Base-by-base conservation (phyloP, 495 filamentous ascomycete species). In the Hamigera avellanea region DNA sequence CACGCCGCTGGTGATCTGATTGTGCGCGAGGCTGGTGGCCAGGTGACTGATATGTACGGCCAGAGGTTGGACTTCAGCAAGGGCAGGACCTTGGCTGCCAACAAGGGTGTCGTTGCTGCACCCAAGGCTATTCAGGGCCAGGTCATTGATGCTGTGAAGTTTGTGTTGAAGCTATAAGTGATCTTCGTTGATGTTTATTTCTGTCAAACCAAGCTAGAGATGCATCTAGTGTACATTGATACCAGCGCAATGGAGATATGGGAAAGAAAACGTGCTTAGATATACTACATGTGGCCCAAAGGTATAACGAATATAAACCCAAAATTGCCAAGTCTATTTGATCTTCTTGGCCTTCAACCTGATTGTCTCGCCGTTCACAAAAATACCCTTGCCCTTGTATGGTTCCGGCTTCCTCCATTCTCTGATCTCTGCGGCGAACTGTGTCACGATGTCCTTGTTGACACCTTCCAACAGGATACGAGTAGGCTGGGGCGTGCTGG, bases 361-460 rank as follows among this genome's bases (percentile, higher is more conserved):
- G 69, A 98, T 95, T 3, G 86, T 95, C 70, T 98, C 89, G 33
- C 84, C 83, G 56, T 95, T 89, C 40, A 96, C 75, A 49, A 96
- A 98, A 44, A 98, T 95, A 52, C 91, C 91, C 76, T 98, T 95
- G 36, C 91, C 91, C 77, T 98, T 98, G 63, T 96, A 98, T 34
- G 93, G 91, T 61, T 98, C 91, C 26, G 91, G 91, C 42, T 66
- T 70, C 58, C 93, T 78, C 91, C 91, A 98, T 51, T 63, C 73
- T 39, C 85, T 66, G 41, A 98, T 89, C 52, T 76, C 69, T 2
- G 93, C 89, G 15, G 91, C 93, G 55, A 95, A 94, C 44, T 81
- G 72, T 64, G 83, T 89, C 42, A 98, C 77, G 29, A 78, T 67
- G 45, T 87, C 74, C 64, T 83, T 88, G 56, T 96, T 76, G 12